phyloP scores from a whole-genome alignment of 2,329 filamentous ascomycete genomes.

The Cadophora luteo-olivacea region DNA sequence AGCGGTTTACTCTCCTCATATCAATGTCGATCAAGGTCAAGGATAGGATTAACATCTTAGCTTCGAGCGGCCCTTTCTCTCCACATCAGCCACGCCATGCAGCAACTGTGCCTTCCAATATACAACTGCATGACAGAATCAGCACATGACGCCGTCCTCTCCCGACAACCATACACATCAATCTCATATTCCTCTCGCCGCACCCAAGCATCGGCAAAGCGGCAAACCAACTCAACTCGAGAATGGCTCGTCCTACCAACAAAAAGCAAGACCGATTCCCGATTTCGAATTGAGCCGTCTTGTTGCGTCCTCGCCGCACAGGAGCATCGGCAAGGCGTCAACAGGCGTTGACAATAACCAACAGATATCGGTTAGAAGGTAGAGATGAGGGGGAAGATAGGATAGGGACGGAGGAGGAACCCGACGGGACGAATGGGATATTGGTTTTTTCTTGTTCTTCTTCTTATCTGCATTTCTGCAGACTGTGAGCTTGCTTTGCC shows the following conservation, averaged over 20 bases:
- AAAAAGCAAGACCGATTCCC: background rate
- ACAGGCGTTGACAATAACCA: background rate
- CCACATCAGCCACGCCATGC: background rate
- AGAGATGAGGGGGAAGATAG: background rate
- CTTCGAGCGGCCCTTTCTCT: constrained; percentile 1
- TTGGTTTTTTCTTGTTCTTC: background rate
- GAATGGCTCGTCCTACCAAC: background rate
- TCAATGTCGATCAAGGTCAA: background rate
- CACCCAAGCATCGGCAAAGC: constrained; percentile 15
- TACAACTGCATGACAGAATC: constrained; percentile 4
- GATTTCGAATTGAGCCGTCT: background rate
- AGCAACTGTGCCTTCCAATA: constrained; percentile 2
- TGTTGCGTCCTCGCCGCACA: background rate
- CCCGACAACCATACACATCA: background rate
- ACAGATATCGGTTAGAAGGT: background rate
- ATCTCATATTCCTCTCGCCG: background rate
- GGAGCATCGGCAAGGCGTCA: constrained; percentile 9
- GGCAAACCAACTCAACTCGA: background rate
- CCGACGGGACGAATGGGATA: background rate
- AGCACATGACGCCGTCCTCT: background rate
- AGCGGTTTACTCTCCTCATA: background rate
- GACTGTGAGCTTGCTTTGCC: background rate
- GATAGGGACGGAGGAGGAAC: background rate
- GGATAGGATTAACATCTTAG: background rate
- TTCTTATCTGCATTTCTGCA: background rate